phyloP scores from a whole-genome alignment of 495 filamentous ascomycete species.

The Talaromyces trachyspermus region DNA sequence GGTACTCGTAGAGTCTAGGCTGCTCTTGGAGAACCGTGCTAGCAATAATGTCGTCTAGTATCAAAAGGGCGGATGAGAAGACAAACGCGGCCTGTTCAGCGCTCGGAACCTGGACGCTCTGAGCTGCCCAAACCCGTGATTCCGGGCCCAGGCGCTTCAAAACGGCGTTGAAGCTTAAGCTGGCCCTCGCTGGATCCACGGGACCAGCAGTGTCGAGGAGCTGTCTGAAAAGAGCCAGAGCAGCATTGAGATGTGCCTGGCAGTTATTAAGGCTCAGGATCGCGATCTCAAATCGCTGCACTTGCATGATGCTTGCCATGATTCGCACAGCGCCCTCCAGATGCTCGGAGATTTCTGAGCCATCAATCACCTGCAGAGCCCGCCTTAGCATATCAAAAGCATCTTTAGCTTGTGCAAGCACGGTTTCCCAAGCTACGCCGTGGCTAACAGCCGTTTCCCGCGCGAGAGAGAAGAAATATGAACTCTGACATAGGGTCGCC shows the following conservation, averaged over 20 bases:
- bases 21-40: constrained; percentile 34
- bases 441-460: constrained; percentile 18
- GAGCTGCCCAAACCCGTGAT: constrained; percentile 13
- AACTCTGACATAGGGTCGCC: constrained; percentile 37
- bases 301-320: constrained; percentile 46
- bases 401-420: constrained; percentile 31
- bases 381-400: constrained; percentile 34
- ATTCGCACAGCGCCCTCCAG: constrained; percentile 27
- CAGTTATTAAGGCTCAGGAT: constrained; percentile 39
- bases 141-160: constrained; percentile 21
- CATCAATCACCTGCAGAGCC: constrained; percentile 32
- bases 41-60: constrained; percentile 44
- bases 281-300: constrained; percentile 44
- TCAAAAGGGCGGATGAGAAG: constrained; percentile 42
- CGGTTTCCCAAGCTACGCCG: constrained; percentile 21
- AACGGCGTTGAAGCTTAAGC: constrained; percentile 18
- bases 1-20: constrained; percentile 37
- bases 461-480: constrained; percentile 36
- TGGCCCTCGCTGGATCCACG: neutral
- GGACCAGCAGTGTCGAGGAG: constrained; percentile 26
- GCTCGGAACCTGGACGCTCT: constrained; percentile 25
- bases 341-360: constrained; percentile 16
- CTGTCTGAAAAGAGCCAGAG: constrained; percentile 39
- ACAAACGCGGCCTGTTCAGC: constrained; percentile 45
- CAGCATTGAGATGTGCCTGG: constrained; percentile 41